Evolutionary conservation across 1,139 yeast genomes (phyloP), one percentile per base, ranked within the genome.

Genomic region (Saccharomyces hybrid): DNA sequence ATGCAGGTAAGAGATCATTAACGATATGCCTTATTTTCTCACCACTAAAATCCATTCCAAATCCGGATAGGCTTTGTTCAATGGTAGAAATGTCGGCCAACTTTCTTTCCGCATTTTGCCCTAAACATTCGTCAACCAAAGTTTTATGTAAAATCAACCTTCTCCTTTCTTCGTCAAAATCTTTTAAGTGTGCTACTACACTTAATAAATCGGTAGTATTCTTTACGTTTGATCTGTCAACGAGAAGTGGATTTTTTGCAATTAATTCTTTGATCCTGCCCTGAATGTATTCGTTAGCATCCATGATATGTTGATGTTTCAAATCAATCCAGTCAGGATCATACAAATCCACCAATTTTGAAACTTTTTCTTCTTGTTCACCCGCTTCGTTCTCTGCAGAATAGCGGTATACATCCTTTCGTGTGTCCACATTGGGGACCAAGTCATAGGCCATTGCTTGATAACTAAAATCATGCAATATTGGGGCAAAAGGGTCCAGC

Each of bases 371-470:
- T 38, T 77, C 77, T 52, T 78, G 77, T 38, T 68, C 74, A 8
- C 90, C 90, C 34, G 72, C 72, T 64, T 82, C 88, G 63, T 78
- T 82, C 62, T 84, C 88, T 4, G 82, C 79, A 49, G 75, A 68
- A 66, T 86, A 90, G 47, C 71, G 75, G 68, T 83, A 88, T n/a
- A 68, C 67, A 59, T 74, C 77, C 26, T 75, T 75, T 52, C 73
- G 74, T n/a, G 75, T 72, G 28, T 81, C 79, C 27, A 69, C 59
- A 61, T 79, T 82, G 2, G 62, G 59, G 3, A 65, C 65, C 9
- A 70, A 70, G 69, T 93, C 99, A 75, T 86, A 84, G n/a, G 93
- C 87, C 88, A 91, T 85, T 5, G 97, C 93, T 70, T 93, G 96
- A 70, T 90, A 95, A 13, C 86, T 82, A 70, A 91, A 89, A 68